Base-by-base conservation (phyloP, 148 eudicot species). In the Chenopodium album region DNA sequence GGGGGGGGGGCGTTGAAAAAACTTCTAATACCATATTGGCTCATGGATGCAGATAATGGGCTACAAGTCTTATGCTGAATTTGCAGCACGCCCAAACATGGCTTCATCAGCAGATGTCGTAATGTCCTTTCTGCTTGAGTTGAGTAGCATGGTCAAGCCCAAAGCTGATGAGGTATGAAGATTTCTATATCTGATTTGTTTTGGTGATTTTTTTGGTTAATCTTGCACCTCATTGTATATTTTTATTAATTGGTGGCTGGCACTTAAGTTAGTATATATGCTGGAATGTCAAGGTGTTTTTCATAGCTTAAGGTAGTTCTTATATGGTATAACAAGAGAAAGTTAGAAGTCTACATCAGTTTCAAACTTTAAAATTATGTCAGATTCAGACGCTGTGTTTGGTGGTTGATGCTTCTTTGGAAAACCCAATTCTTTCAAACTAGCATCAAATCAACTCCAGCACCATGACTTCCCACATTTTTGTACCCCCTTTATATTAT, bases 101-200 rank as follows among this genome's bases (percentile, higher is more conserved):
- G 98, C 99, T 74, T 82, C 94, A 66, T 89, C 97, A 66, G 92
- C 94, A 8, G 93, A 94, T 82, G 90, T 94, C 87, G 94, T 94
- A 69, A 77, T 80, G 81, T 84, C 94, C 67, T 95, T 94, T 88
- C 84, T 95, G 88, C 88, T 85, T 80, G 92, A 93, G 84, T 85
- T 95, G 98, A 91, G 97, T 84, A 85, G 91, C 81, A 84, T 87
- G 87, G 90, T 94, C 82, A 88, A 88, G 86, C 92, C 94, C 66
- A 87, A 87, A 87, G 99, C 99, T 80, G 92, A 90, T 78, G 87
- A 95, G 95, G 99, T 95, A 56, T 56, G 73, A 59, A 50, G 54
- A 28, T 34, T 73, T 19, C 29, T 75, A 44, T 32, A 46, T 66
- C 23, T 72, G 48, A 34, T 41, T 50, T 26, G 8, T 74, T 76